Base-by-base conservation (phyloP, 805 yeast genomes). In the Yarrowia sp. region DNA sequence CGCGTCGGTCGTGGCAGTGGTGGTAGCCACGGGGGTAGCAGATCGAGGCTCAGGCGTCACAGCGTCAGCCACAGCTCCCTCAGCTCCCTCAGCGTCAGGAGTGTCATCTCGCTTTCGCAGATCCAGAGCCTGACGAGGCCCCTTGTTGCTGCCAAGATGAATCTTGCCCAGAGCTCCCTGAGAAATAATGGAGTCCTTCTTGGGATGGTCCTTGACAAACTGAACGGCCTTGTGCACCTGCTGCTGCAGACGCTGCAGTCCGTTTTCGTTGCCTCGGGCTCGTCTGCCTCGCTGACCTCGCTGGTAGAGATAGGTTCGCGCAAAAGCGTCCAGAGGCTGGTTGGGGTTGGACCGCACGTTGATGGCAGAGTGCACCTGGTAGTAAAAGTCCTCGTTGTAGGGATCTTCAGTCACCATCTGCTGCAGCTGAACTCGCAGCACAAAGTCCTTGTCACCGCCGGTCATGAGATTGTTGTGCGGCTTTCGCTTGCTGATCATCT, bases 331-430 rank as follows among this genome's bases (percentile, higher is more conserved):
- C 75, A 86, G 82, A 65, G 83, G 86, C 67, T 74, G 73, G 64
- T 80, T 83, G 43, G 80, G 80, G 70, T 82, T 83, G 67, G 82
- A 84, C 3, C 85, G 81, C 63, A 81, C 81, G 71, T 87, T 87
- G 68, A 89, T 80, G 68, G 88, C 85, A 71, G 92, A 89, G 77
- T 85, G 90, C 44, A 95, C 97, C 76, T 95, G 98, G 72, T 88
- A 90, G 74, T 95, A 95, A 73, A 93, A 95, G 79, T 95, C 99
- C 76, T 95, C 99, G 72, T 90, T 91, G 76, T 89, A 90, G 14
- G 99, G 99, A 76, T 95, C 98, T 65, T 92, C 98, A 11, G 97
- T 89, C 58, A 95, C 97, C 76, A 95, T 89, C 75, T 92, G 97
- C 58, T 97, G 91, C 68, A 95, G 82, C 77, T 95, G 99, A 73